phyloP scores from a whole-genome alignment of 1,284 basidiomycete species.

The Leccinum laetum region DNA sequence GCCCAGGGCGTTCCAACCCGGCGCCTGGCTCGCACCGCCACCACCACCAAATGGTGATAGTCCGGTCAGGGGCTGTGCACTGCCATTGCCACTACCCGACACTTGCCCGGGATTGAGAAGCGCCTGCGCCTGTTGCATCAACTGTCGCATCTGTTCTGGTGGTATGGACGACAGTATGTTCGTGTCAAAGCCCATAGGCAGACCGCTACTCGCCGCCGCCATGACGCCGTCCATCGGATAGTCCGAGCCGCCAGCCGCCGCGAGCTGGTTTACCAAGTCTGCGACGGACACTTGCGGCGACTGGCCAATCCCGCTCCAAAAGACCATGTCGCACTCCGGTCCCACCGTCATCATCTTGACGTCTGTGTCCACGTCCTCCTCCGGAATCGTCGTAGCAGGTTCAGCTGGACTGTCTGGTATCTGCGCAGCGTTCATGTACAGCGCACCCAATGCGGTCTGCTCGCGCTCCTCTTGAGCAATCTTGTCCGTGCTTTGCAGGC shows the following conservation, averaged over 20 bases:
- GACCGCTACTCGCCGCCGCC: constrained; percentile 5
- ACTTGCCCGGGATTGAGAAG: constrained; percentile 28
- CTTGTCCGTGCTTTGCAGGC: constrained; percentile 67
- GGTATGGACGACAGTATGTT: constrained; percentile 41
- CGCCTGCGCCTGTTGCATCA: constrained; percentile 55
- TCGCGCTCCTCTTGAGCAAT: constrained; percentile 71
- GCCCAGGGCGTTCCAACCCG: constrained; percentile 29
- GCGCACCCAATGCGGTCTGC: constrained; percentile 68
- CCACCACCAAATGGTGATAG: constrained; percentile 25
- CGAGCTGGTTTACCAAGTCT: constrained; percentile 68
- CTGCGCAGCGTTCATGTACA: constrained; percentile 66
- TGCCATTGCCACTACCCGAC: constrained; percentile 20
- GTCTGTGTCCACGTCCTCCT: constrained; percentile 67
- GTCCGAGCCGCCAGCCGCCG: constrained; percentile 41
- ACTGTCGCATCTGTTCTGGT: constrained; percentile 61
- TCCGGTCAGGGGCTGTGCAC: constrained; percentile 14
- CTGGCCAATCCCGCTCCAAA: constrained; percentile 50
- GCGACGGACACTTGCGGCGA: constrained; percentile 51
- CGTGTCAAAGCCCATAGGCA: constrained; percentile 32
- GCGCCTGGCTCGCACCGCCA: constrained; percentile 22
- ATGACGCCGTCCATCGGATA: constrained; percentile 22
- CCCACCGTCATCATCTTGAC: constrained; percentile 68
- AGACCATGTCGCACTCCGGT: constrained; percentile 61
- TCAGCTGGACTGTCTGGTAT: constrained; percentile 79
- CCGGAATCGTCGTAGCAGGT: constrained; percentile 55